Evolutionary conservation across 441 rosid genomes (phyloP).

Genomic region (Pelargonium exstipulatum): DNA sequence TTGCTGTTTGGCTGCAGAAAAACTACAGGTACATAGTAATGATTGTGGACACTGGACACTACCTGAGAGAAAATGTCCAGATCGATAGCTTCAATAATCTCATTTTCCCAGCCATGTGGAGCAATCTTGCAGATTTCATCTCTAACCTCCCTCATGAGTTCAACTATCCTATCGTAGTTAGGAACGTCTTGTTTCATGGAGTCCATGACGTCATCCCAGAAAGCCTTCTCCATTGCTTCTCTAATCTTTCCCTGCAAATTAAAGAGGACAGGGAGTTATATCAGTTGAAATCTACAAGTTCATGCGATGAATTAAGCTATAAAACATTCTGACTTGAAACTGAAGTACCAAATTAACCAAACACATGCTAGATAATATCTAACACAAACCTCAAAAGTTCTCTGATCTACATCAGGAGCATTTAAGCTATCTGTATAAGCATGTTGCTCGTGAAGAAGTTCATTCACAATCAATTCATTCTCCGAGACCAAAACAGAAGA

Average conservation of each 20-base stretch:
- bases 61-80: conserved; percentile 76
- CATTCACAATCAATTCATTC: conserved; percentile 81
- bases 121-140: conserved; percentile 82
- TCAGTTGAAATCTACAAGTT: neutral
- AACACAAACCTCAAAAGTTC: conserved; percentile 51
- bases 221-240: conserved; percentile 76
- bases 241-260: conserved; percentile 52
- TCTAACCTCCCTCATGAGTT: conserved; percentile 82
- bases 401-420: conserved; percentile 33
- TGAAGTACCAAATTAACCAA: too few relatives aligned
- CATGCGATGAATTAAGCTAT: neutral
- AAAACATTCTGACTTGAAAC: too few relatives aligned
- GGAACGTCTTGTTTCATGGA: conserved; percentile 56
- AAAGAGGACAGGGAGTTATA: neutral
- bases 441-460: conserved; percentile 49
- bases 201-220: conserved; percentile 74
- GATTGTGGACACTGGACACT: neutral
- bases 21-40: too few relatives aligned
- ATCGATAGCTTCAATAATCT: conserved; percentile 69
- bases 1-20: too few relatives aligned
- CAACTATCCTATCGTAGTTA: conserved; percentile 51
- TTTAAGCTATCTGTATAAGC: conserved; percentile 40
- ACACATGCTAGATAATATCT: neutral
- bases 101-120: conserved; percentile 75
- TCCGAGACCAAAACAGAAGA: conserved; percentile 26